Percentiles rank a stretch among this genome's conserved stretches.
phyloP scores from a whole-genome alignment of 2,329 filamentous ascomycete species.

The Trichophyton mentagrophytes region DNA sequence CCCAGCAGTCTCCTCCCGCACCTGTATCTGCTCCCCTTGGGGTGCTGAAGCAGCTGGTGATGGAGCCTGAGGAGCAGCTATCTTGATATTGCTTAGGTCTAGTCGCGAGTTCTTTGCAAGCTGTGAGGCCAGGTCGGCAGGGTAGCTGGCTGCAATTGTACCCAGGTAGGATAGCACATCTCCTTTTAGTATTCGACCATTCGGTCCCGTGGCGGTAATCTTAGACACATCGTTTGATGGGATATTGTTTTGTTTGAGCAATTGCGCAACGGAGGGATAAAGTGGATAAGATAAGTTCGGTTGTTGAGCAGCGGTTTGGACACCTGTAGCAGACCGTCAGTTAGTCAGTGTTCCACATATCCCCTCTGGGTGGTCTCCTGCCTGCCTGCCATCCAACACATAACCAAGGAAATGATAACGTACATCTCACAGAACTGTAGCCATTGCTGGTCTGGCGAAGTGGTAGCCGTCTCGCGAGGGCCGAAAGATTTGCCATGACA shows the following conservation, averaged over 20 bases:
- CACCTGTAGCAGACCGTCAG: background rate
- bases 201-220: slow-evolving; percentile 78
- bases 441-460: background rate
- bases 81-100: slow-evolving; percentile 90
- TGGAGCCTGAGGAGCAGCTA: slow-evolving; percentile 39
- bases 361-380: background rate
- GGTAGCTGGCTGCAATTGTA: slow-evolving; percentile 57
- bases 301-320: slow-evolving; percentile 3
- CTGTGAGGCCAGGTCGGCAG: slow-evolving; percentile 55
- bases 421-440: slow-evolving; percentile 2
- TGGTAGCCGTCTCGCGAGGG: background rate
- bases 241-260: slow-evolving; percentile 68
- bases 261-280: slow-evolving; percentile 66
- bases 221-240: slow-evolving; percentile 61
- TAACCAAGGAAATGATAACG: background rate
- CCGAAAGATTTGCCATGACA: background rate
- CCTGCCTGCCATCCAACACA: no score
- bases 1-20: slow-evolving; percentile 14
- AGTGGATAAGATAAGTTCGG: slow-evolving; percentile 37
- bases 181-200: slow-evolving; percentile 81
- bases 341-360: background rate
- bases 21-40: background rate
- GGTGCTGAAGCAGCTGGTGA: slow-evolving; percentile 24
- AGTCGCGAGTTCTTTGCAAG: slow-evolving; percentile 69
- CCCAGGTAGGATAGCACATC: slow-evolving; percentile 88